A percentile compares a stretch with the other conserved stretches of the same genome.
phyloP scores from a whole-genome alignment of 2,329 filamentous ascomycete species.

The Torrubiellomyces zombiae region DNA sequence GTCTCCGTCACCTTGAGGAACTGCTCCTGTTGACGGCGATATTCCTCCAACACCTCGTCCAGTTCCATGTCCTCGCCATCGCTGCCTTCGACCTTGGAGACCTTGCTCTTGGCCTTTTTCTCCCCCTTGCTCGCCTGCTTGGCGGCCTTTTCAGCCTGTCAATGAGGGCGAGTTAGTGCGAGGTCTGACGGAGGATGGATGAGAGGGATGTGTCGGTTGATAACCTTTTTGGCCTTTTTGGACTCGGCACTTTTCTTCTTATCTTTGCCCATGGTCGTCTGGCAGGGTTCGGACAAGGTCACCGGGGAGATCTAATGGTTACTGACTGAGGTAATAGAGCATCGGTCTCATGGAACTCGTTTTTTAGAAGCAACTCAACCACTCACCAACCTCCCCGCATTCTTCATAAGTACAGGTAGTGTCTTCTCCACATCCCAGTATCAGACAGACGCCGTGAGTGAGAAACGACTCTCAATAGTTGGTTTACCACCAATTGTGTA shows the following conservation, averaged over 20 bases:
- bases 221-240: slow-evolving; percentile 34
- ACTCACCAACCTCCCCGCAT: too few relatives aligned
- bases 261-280: slow-evolving; percentile 34
- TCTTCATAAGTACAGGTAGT: too few relatives aligned
- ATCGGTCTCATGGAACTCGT: too few relatives aligned
- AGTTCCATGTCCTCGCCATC: slow-evolving; percentile 88
- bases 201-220: slow-evolving; percentile 3
- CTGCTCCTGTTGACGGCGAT: slow-evolving; percentile 80
- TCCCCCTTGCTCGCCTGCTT: slow-evolving; percentile 85
- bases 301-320: too few relatives aligned
- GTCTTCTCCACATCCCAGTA: too few relatives aligned
- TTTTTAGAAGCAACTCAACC: too few relatives aligned
- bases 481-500: too few relatives aligned
- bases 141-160: slow-evolving; percentile 43
- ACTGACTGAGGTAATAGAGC: too few relatives aligned
- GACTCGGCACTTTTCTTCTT: slow-evolving; percentile 32
- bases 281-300: too few relatives aligned
- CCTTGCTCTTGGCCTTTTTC: slow-evolving; percentile 61
- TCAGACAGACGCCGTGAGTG: too few relatives aligned
- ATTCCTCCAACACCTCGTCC: slow-evolving; percentile 83
- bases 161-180: background rate
- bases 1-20: slow-evolving; percentile 88
- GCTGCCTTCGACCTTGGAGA: slow-evolving; percentile 58
- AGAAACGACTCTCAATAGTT: too few relatives aligned
- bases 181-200: slow-evolving; percentile 3